phyloP scores from a whole-genome alignment of 2,329 filamentous ascomycete species.

The Fusarium sp. region DNA sequence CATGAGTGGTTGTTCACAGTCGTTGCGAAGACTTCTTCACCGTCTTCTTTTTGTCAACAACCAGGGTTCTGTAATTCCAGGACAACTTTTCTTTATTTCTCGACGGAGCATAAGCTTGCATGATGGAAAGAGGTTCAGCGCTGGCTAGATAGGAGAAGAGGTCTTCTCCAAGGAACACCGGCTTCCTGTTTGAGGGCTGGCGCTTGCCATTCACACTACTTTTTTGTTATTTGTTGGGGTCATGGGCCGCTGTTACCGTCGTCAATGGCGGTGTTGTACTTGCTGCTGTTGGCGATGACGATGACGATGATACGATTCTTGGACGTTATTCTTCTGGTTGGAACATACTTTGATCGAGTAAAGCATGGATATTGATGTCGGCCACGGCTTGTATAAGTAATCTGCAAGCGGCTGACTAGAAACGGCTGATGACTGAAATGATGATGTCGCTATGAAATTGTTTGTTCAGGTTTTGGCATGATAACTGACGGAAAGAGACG shows the following conservation, averaged over 20 bases:
- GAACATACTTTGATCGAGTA: conserved; percentile 49
- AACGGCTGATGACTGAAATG: conserved; percentile 53
- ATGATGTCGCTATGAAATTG: conserved; percentile 51
- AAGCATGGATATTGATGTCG: conserved; percentile 43
- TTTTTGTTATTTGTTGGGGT: conserved; percentile 31
- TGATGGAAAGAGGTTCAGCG: conserved; percentile 44
- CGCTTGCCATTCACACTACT: conserved; percentile 41
- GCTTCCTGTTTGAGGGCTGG: conserved; percentile 35
- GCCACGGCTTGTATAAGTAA: conserved; percentile 49
- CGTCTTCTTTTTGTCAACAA: conserved; percentile 30
- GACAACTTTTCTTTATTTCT: conserved; percentile 38
- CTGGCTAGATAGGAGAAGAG: conserved; percentile 49
- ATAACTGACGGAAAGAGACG: conserved; percentile 24
- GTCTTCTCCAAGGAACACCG: conserved; percentile 33
- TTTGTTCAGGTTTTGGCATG: conserved; percentile 32
- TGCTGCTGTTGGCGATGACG: conserved; percentile 33
- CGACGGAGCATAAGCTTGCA: conserved; percentile 45
- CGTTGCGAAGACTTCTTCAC: conserved; percentile 48
- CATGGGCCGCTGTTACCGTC: conserved; percentile 32
- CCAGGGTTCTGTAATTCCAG: conserved; percentile 11
- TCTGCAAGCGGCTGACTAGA: conserved; percentile 46
- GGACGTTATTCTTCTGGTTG: conserved; percentile 44
- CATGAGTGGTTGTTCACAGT: conserved; percentile 41
- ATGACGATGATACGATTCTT: conserved; percentile 44
- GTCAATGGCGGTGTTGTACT: conserved; percentile 26